A percentile compares a stretch with the other conserved stretches of the same genome.
These are phyloP conservation scores for Metarhizium sp. DNA, from an alignment of 2,329 filamentous ascomycete genomes.

Conservation along the genomic window DNA sequence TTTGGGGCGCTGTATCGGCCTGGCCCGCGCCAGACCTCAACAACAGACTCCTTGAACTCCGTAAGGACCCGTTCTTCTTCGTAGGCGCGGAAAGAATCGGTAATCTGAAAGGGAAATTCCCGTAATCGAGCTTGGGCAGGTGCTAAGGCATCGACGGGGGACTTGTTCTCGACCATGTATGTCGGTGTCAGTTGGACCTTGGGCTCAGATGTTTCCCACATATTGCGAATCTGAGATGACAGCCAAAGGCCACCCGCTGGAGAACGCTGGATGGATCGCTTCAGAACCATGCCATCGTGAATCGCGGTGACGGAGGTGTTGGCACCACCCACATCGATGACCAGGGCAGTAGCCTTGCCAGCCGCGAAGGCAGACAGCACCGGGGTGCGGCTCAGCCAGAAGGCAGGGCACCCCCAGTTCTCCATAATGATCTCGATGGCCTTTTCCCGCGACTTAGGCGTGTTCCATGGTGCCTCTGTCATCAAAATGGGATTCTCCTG, in stretches of 20 bases:
- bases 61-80: conserved; percentile 90
- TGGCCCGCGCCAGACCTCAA: conserved; percentile 84
- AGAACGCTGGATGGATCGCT: conserved; percentile 80
- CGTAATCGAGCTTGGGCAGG: conserved; percentile 68
- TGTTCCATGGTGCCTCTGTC: conserved; percentile 92
- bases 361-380: conserved; percentile 87
- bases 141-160: conserved; percentile 75
- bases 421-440: conserved; percentile 96
- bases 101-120: conserved; percentile 53
- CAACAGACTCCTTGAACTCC: conserved; percentile 96
- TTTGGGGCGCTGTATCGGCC: conserved; percentile 53
- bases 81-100: conserved; percentile 65
- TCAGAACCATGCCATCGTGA: conserved; percentile 88
- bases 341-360: conserved; percentile 85
- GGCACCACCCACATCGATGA: conserved; percentile 84
- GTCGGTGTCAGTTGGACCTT: conserved; percentile 70
- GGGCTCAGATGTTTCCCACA: conserved; percentile 63
- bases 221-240: conserved; percentile 73
- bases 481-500: conserved; percentile 85
- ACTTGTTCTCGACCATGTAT: conserved; percentile 82
- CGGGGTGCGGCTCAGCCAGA: conserved; percentile 83
- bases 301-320: conserved; percentile 85
- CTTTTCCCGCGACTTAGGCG: conserved; percentile 80
- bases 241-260: conserved; percentile 83
- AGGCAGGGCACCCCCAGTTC: conserved; percentile 89